These are phyloP conservation scores for Torrubiellomyces zombiae DNA, from an alignment of 2,329 filamentous ascomycete species.

Conservation along the genomic window DNA sequence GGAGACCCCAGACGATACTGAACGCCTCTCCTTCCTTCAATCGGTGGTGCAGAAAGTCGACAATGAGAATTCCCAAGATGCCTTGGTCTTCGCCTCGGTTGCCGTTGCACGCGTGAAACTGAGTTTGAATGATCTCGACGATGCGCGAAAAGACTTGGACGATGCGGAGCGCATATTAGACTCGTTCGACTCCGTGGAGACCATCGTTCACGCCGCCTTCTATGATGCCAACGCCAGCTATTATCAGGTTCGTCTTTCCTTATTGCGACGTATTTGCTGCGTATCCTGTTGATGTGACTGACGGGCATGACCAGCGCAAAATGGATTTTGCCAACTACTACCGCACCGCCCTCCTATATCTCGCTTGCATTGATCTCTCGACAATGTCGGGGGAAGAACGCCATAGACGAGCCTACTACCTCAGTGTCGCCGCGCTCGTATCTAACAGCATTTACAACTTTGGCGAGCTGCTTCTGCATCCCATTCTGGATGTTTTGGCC, in stretches of 20 bases:
- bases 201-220: constrained; percentile 86
- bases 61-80: constrained; percentile 84
- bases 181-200: constrained; percentile 86
- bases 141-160: constrained; percentile 73
- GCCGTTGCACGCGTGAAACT: constrained; percentile 81
- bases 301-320: constrained; percentile 43
- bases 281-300: neutral
- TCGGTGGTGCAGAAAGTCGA: constrained; percentile 76
- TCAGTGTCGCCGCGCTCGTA: constrained; percentile 80
- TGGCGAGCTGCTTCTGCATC: constrained; percentile 92
- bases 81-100: constrained; percentile 83
- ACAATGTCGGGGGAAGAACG: constrained; percentile 60
- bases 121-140: constrained; percentile 60
- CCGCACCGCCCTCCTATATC: constrained; percentile 91
- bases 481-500: constrained; percentile 70
- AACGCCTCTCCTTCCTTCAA: constrained; percentile 73
- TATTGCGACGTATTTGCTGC: too few species aligned
- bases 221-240: constrained; percentile 92
- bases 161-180: constrained; percentile 78
- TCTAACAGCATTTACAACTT: constrained; percentile 98
- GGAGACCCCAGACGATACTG: constrained; percentile 55
- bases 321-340: constrained; percentile 94
- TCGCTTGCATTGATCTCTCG: constrained; percentile 80
- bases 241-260: constrained; percentile 45
- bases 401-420: constrained; percentile 73